Evolutionary conservation across 2,329 filamentous ascomycete species (phyloP), one percentile per base, ranked within the genome.

Genomic region (Alternaria gaisen): DNA sequence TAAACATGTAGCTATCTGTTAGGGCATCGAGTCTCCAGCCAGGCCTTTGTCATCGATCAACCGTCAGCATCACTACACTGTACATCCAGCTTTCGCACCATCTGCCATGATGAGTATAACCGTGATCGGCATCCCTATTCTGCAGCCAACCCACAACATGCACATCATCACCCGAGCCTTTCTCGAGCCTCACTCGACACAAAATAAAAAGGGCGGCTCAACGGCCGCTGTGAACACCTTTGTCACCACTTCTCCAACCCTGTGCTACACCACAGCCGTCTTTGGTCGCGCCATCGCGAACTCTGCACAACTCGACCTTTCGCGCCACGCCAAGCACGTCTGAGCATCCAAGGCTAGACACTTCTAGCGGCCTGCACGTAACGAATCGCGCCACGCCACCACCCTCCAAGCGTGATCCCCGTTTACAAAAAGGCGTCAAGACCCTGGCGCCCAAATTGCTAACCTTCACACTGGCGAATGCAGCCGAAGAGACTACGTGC

Each of bases 281-380:
- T 58, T 63, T 63, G 58, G 60, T 47, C 56, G 58, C 52, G 53
- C 63, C 64, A 67, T 60, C 57, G 53, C 64, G 62, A 65, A 59
- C 64, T 69, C 53, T 74, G 72, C 72, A 74, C 73, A 75, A 73
- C 66, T 73, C 63, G 44, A 65, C 61, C 57, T 61, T 64, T 58
- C 44, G 65, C 60, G 61, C 62, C 64, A 56, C 64, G 69, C 65
- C 66, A 71, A 71, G 67, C 53, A 55, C 60, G 64, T 63, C 66
- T 65, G 60, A 63, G 64, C 68, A 66, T 53, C 54, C 64, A 64
- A 54, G 68, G 66, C 71, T 70, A 69, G 67, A 63, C 64, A 63
- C 58, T 56, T 56, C 61, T 70, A 68, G 69, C 60, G 56, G 63
- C 64, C 30, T 58, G 58, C 63, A 48, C 41, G 22, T 60, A 61